Base-by-base conservation (phyloP, 1,284 basidiomycete genomes). In the Ustilago curta region DNA sequence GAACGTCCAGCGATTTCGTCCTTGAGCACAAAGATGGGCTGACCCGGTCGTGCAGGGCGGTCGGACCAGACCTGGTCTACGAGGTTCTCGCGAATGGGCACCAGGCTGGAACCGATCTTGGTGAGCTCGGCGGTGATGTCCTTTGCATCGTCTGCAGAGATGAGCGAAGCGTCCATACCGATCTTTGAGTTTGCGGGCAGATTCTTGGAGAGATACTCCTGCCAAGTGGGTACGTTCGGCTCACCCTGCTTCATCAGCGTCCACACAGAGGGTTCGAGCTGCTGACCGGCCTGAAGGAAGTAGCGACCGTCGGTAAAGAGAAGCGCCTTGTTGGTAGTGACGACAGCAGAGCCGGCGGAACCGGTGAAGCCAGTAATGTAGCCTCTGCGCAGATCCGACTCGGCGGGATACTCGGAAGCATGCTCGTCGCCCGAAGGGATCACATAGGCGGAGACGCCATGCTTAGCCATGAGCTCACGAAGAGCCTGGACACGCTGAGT, bases 231-330 rank as follows among this genome's bases (percentile, higher is more conserved):
- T 4, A 96, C 91, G 76, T 92, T 93, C 88, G 84, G 48, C 66
- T 82, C 81, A 21, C 83, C 95, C 78, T 92, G 90, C 85, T 93
- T 96, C 93, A 96, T 95, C 80, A 98, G 86, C 2, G 89, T 92
- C 95, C 95, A 98, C 73, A 95, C 94, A 54, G 88, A 80, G 4
- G 81, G 80, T 81, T 96, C 93, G 51, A 99, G 87, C 86, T 99
- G 92, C 79, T 95, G 90, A 65, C 89, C 90, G 0, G 95, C 96
- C 86, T 98, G 96, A 14, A 97, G 87, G 83, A 92, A 97, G 85
- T 98, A 99, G 47, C 96, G 88, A 2, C 95, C 95, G 86, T 97
- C 95, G 1, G 95, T 97, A 85, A 95, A 95, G 50, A 95, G 87
- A 68, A 88, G 90, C 0, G 79, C 83, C 49, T 79, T 64, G 37